Evolutionary conservation across 225 moss, liverwort and hornwort genomes (phyloP).

Genomic region (Thuidium tamariscinum): DNA sequence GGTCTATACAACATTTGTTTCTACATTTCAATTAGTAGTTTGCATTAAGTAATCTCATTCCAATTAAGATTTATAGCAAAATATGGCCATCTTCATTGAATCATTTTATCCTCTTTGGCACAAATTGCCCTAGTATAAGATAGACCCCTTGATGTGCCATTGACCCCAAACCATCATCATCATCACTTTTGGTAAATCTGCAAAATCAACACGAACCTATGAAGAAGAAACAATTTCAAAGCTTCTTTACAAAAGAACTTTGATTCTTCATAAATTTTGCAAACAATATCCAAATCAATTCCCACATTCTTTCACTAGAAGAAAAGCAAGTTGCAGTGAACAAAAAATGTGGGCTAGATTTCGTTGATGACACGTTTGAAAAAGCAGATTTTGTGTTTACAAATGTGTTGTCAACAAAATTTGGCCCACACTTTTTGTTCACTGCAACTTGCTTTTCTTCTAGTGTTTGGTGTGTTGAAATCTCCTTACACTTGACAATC

Average conservation of each 20-base stretch:
- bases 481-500: too few species aligned
- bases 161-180: not conserved
- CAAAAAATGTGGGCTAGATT: too few species aligned
- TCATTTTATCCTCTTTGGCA: rapidly evolving
- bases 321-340: too few species aligned
- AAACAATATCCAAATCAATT: not conserved
- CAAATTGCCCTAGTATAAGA: not conserved
- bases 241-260: not conserved
- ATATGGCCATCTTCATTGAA: not conserved
- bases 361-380: too few species aligned
- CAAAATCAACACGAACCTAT: not conserved
- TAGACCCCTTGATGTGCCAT: too few species aligned
- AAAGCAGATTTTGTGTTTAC: too few species aligned
- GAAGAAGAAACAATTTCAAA: not conserved
- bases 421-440: too few species aligned
- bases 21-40: not conserved
- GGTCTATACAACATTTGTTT: not conserved
- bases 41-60: rapidly evolving
- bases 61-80: not conserved
- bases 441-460: too few species aligned
- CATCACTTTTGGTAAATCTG: rapidly evolving
- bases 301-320: too few species aligned
- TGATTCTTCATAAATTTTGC: not conserved
- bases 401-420: too few species aligned
- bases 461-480: not conserved